Evolutionary conservation across 441 rosid species (phyloP).

Genomic region (Gossypium gossypioides): DNA sequence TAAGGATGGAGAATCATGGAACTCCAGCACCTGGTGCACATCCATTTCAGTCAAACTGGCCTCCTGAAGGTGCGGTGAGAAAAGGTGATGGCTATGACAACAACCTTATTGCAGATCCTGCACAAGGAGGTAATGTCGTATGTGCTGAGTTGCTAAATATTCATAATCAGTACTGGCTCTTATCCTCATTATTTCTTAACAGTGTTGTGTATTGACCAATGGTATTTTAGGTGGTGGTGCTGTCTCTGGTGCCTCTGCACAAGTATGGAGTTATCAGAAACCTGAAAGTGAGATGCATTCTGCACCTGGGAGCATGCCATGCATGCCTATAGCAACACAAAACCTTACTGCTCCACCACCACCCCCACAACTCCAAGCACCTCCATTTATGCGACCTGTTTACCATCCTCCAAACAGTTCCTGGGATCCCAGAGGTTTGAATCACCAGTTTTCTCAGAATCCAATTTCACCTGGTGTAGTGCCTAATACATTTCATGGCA

Average conservation of each 20-base stretch:
- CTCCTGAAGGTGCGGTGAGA: slow-evolving; percentile 25
- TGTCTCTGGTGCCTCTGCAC: slow-evolving; percentile 27
- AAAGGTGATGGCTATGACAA: slow-evolving; percentile 19
- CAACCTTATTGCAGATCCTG: slow-evolving; percentile 22
- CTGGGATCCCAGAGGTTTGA: slow-evolving; percentile 65
- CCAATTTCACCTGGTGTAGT: slow-evolving; percentile 43
- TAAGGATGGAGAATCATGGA: slow-evolving; percentile 42
- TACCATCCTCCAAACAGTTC: slow-evolving; percentile 58
- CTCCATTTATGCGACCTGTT: slow-evolving; percentile 58
- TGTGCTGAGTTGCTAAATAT: not conserved
- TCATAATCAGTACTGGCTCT: not conserved
- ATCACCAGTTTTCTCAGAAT: slow-evolving; percentile 45
- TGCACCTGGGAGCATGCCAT: slow-evolving; percentile 50
- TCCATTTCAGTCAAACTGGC: slow-evolving; percentile 45
- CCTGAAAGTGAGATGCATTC: slow-evolving; percentile 30
- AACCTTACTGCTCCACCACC: slow-evolving; percentile 55
- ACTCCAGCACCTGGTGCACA: slow-evolving; percentile 33
- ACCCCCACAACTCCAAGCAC: slow-evolving; percentile 56
- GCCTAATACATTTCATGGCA: slow-evolving; percentile 42
- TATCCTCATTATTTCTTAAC: not conserved
- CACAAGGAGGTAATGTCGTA: slow-evolving; percentile 41
- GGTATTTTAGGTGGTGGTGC: slow-evolving; percentile 25
- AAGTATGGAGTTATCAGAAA: slow-evolving; percentile 37
- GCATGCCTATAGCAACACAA: slow-evolving; percentile 42
- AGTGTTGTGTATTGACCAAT: slow-evolving; percentile 21